Percentiles rank a stretch among this genome's conserved stretches.
Conservation (phyloP, 805 yeast species). For the Komagataella pastoris region DNA sequence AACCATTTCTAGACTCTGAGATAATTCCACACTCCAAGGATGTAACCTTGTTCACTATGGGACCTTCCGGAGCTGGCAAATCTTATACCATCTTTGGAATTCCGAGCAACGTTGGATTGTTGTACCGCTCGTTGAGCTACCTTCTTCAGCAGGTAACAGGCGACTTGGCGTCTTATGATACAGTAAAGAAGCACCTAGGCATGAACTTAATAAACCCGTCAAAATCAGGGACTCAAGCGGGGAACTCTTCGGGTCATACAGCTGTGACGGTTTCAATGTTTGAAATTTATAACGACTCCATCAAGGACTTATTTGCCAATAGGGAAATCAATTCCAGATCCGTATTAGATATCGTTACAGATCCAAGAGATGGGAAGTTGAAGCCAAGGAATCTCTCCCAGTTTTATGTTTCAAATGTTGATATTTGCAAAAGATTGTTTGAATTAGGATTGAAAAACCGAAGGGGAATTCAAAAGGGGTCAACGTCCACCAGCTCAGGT, state of each 20-base stretch:
- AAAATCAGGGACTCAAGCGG: neutral
- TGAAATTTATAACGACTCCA: conserved; percentile 36
- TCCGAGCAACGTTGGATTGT: neutral
- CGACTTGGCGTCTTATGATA: neutral
- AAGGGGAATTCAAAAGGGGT: conserved; percentile 27
- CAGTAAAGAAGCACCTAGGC: conserved; percentile 1
- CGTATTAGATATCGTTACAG: conserved; percentile 26
- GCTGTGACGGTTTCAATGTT: conserved; percentile 37
- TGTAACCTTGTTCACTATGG: conserved; percentile 31
- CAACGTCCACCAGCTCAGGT: conserved; percentile 31
- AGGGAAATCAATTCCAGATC: conserved; percentile 11
- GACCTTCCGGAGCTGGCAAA: conserved; percentile 43
- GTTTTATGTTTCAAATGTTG: conserved; percentile 19
- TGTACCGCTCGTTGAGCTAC: neutral
- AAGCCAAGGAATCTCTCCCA: conserved; percentile 29
- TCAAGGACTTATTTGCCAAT: conserved; percentile 23
- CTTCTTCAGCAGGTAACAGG: neutral
- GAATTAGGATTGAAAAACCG: conserved; percentile 21
- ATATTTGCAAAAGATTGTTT: conserved; percentile 23
- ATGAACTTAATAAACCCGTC: neutral
- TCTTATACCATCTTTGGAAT: conserved; percentile 23
- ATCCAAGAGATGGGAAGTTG: conserved; percentile 26
- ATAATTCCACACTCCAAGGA: conserved; percentile 21
- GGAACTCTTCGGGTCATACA: conserved; percentile 4
- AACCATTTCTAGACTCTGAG: conserved; percentile 18